Base-by-base conservation (phyloP, 306 rosid genomes). In the Vachellia collinsii region DNA sequence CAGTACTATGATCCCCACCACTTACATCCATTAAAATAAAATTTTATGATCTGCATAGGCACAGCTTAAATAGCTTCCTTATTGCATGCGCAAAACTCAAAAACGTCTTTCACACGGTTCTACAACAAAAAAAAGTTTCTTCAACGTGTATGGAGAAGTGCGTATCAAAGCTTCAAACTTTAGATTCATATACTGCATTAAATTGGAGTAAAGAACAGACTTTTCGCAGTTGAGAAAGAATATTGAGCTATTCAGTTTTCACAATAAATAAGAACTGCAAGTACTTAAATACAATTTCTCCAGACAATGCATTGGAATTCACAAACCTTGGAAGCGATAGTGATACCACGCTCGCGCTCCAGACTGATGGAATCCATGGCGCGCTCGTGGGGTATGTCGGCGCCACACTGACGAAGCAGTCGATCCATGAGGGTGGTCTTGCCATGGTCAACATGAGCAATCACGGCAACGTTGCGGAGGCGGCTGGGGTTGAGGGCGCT, bases 341-440 rank as follows among this genome's bases (percentile, higher is more conserved):
- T 93, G 89, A 95, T 95, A 44, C 99, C 99, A 7, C 98, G 98
- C 82, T 95, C 97, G n/a, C 94, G 98, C 84, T 95, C 99, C 4
- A 95, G 97, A 42, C 82, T 73, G 83, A 76, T 91, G 76, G 96
- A 89, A 76, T 95, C 98, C 98, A 93, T 95, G 77, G 96, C 98
- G 59, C 98, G 98, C 80, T 95, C 99, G 80, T 95, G 99, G 13
- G 98, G 99, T 53, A 95, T 91, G 74, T 91, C 94, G 20, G 97
- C 98, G 65, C 99, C 98, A 77, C 99, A 95, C 98, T 95, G 99
- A 74, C 98, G 93, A 77, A 95, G 98, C 43, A 95, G 92, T 23
- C 99, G 97, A 82, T 95, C 98, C 99, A 93, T 95, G 80, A 95
- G 99, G 8, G 99, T 95, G 63, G 99, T 95, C 91, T 95, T 95